Conservation (phyloP, 208 protist species). For the Leishmania guyanensis region DNA sequence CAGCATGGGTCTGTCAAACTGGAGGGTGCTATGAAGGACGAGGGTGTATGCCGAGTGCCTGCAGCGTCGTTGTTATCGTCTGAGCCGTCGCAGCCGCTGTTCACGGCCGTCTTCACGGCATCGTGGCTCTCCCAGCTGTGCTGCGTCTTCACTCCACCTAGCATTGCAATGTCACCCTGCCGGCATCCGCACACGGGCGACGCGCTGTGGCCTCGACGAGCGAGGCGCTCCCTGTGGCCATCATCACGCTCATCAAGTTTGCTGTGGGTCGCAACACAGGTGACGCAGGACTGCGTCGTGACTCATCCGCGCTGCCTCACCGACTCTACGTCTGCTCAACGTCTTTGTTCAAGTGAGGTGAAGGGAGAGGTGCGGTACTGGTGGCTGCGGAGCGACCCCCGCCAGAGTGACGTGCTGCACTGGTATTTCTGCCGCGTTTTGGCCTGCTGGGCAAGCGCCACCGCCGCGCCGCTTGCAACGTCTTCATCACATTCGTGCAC, state of each 20-base stretch:
- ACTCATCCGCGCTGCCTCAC: background rate
- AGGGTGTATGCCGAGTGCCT: background rate
- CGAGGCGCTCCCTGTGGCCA: constrained; percentile 6
- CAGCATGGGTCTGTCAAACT: background rate
- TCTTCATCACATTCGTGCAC: background rate
- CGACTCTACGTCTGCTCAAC: background rate
- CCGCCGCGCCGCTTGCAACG: background rate
- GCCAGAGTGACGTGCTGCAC: constrained; percentile 11
- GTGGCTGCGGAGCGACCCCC: constrained; percentile 19
- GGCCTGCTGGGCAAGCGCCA: constrained; percentile 2
- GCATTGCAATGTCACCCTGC: background rate
- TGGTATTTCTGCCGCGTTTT: background rate
- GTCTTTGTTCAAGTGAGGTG: background rate
- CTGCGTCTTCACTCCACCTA: constrained; percentile 11
- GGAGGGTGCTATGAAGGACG: background rate
- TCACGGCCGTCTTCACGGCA: constrained; percentile 13
- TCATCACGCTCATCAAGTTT: constrained; percentile 1
- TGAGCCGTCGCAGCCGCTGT: background rate
- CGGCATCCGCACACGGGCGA: background rate
- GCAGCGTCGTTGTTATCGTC: background rate
- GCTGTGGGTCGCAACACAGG: constrained; percentile 21
- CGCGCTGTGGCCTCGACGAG: background rate
- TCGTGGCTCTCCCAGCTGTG: constrained; percentile 27
- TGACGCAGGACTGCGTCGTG: constrained; percentile 12
- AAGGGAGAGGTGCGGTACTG: background rate